Conservation (phyloP, 495 filamentous ascomycete genomes). For the Penicillium riverlandense region DNA sequence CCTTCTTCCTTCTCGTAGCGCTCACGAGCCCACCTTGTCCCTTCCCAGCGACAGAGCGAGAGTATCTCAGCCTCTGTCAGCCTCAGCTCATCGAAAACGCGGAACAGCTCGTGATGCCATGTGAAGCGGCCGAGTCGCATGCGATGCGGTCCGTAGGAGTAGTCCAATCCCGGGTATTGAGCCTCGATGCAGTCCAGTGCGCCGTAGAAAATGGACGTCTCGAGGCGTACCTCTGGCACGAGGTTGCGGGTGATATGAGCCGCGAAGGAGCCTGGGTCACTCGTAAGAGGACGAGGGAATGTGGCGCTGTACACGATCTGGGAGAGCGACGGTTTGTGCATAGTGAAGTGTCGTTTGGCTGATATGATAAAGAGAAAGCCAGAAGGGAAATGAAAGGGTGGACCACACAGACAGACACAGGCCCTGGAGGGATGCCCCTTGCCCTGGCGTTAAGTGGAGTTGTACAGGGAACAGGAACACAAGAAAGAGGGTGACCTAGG, state of each 20-base stretch:
- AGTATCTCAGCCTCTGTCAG: constrained; percentile 73
- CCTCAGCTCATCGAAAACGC: constrained; percentile 69
- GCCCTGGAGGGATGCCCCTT: no score
- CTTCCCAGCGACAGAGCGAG: constrained; percentile 82
- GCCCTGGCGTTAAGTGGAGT: no score
- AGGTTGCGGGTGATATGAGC: constrained; percentile 58
- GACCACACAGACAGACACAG: background rate
- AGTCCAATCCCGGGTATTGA: constrained; percentile 87
- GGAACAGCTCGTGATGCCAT: constrained; percentile 76
- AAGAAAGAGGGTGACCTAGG: no score
- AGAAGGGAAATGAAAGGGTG: constrained; percentile 1
- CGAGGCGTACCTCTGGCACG: constrained; percentile 82
- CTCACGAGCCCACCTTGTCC: constrained; percentile 84
- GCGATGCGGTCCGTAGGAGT: constrained; percentile 71
- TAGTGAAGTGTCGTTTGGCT: constrained; percentile 17
- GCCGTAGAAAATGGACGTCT: constrained; percentile 81
- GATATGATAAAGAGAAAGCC: background rate
- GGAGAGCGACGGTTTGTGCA: constrained; percentile 54
- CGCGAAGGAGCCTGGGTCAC: constrained; percentile 50
- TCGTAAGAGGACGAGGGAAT: constrained; percentile 48
- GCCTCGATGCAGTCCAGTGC: constrained; percentile 78
- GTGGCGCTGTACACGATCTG: constrained; percentile 49
- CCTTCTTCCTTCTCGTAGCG: constrained; percentile 75
- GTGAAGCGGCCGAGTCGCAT: constrained; percentile 73
- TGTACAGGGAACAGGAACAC: no score